A percentile compares a stretch with the other conserved stretches of the same genome.
phyloP scores from a whole-genome alignment of 805 yeast genomes.

The Lachancea dasiensis region DNA sequence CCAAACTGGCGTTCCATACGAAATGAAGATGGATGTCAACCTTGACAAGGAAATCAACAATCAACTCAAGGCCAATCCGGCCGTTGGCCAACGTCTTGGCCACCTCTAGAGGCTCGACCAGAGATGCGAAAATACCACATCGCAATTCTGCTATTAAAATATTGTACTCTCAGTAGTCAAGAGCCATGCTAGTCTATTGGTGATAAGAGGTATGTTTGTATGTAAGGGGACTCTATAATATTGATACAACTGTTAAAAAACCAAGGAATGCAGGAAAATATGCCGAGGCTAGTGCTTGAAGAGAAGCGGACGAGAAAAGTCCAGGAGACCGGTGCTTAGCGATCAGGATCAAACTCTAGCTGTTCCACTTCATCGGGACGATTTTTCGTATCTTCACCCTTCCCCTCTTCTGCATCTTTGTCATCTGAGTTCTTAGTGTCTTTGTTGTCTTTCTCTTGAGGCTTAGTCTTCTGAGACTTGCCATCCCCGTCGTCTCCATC shows the following conservation, averaged over 20 bases:
- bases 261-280: not conserved
- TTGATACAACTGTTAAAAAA: not conserved
- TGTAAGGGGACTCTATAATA: not conserved
- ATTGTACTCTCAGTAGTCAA: too few species aligned
- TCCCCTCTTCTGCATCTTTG: not conserved
- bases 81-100: too few species aligned
- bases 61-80: too few species aligned
- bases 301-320: not conserved
- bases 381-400: not conserved
- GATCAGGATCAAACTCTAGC: constrained; percentile 9
- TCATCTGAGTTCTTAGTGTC: not conserved
- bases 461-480: constrained; percentile 1
- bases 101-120: too few species aligned
- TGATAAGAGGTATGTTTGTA: not conserved
- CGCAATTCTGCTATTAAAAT: too few species aligned
- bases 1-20: too few species aligned
- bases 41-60: too few species aligned
- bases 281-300: too few species aligned
- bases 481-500: not conserved
- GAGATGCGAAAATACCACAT: too few species aligned
- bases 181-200: not conserved
- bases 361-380: constrained; percentile 5
- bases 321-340: not conserved
- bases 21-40: too few species aligned
- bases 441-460: not conserved